Conservation (phyloP, 176 grass and related monocot genomes). For the Aegilops umbellulata region DNA sequence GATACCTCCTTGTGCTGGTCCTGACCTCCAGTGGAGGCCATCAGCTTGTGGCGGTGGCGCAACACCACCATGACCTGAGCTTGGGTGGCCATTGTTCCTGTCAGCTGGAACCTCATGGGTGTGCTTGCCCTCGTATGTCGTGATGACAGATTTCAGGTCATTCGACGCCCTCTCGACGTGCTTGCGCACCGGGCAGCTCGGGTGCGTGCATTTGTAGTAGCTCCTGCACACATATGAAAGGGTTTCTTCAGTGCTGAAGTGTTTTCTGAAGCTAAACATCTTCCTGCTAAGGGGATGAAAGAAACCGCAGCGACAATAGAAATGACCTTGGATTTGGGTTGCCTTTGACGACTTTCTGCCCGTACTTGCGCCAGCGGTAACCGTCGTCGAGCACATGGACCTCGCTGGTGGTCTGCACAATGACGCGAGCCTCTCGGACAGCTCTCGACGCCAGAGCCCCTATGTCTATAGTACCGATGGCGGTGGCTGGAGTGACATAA, state of each 20-base stretch:
- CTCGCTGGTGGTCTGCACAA: constrained; percentile 87
- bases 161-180: constrained; percentile 84
- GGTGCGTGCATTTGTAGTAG: constrained; percentile 60
- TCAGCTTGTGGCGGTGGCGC: neutral
- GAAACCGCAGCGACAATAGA: neutral
- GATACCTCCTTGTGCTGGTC: constrained; percentile 9
- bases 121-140: constrained; percentile 83
- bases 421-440: constrained; percentile 67
- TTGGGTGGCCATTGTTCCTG: constrained; percentile 51
- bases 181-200: constrained; percentile 45
- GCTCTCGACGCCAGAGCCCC: constrained; percentile 55
- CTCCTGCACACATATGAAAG: constrained; percentile 35
- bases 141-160: constrained; percentile 88
- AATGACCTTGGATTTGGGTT: constrained; percentile 94
- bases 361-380: constrained; percentile 96
- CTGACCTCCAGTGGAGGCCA: constrained; percentile 19
- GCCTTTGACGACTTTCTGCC: constrained; percentile 93
- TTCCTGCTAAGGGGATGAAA: neutral
- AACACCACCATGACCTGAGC: neutral
- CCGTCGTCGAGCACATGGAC: constrained; percentile 94
- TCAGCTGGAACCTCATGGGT: constrained; percentile 84
- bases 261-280: neutral
- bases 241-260: neutral
- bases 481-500: constrained; percentile 17
- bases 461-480: constrained; percentile 47